Evolutionary conservation across 2,329 filamentous ascomycete genomes (phyloP), one percentile per base, ranked within the genome.

Genomic region (Trichoderma citrinoviride): DNA sequence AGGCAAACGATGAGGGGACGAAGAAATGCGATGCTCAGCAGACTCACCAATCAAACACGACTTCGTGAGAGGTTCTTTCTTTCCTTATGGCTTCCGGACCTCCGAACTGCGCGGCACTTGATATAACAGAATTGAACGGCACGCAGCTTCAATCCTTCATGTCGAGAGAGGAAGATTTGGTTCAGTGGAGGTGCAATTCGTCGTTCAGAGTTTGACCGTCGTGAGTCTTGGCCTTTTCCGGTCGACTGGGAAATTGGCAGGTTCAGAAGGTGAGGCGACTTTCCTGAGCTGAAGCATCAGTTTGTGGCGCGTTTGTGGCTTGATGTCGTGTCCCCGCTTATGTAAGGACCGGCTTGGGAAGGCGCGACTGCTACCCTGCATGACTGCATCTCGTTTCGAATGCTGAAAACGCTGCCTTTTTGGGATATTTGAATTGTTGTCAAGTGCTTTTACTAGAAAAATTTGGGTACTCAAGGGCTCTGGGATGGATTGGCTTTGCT

Each of bases 281-380:
- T 62, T 46, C 47, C 21, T 7, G n/a, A 54, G 47, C 58, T 44
- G 49, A 33, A 62, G 60, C 25, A 50, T 61, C 33, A 62, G 49
- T 19, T 37, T 62, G 60, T 62, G 60, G 60, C 60, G 60, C 40
- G 40, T 43, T 37, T 37, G 60, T 62, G 60, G 60, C 60, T 62
- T 53, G 60, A 37, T 54, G 25, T 14, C 29, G 49, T 52, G 58
- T 61, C n/a, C 53, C 25, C 15, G 60, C 49, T 62, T 62, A 62
- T 62, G 60, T 62, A 62, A 62, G 60, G 19, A 15, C 12, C 21
- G 10, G 8, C 10, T 3, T 7, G 4, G 6, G 27, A 29, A 8
- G 2, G 8, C 2, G 46, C 29, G 1, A 41, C 37, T 25, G 14
- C 33, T 61, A 61, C 58, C 58, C 58, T 52, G 25, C 23, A 52